Base-by-base conservation (phyloP, 2,329 filamentous ascomycete genomes). In the Sphaerulina vaccinii region DNA sequence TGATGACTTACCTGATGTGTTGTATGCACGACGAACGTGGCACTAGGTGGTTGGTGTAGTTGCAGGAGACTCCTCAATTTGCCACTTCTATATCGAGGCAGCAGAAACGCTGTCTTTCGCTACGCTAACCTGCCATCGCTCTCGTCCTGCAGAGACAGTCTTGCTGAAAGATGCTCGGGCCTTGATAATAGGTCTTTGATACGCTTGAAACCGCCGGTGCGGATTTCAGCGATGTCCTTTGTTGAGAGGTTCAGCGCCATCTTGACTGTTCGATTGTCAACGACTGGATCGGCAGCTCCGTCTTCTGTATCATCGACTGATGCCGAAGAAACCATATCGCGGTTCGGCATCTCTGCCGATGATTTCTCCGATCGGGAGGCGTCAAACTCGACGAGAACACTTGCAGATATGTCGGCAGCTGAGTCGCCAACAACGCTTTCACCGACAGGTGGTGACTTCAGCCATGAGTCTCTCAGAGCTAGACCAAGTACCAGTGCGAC, bases 401-500 rank as follows among this genome's bases (percentile, higher is more conserved):
- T 13, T 33, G 27, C 29, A 23, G 44, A 41, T 40, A 13, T 42
- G 40, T 22, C 45, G 35, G 36, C 29, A 41, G 22, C 35, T 29
- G 36, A 41, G 23, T 53, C 51, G 40, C 27, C 15, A 27, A 37
- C 47, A 21, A 23, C 21, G 13, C 29, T 22, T 23, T 21, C 11
- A 37, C 22, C 43, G 3, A 48, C 21, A 13, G 23, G 23, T 44
- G 29, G 42, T 48, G 50, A 51, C 19, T 49, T 46, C 24, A 51
- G 35, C 72, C 72, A 83, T 0, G 85, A 85, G 55, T 85, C 77
- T 6, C 84, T 74, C 10, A 90, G 70, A 8, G 77, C 73, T 3
- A 87, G 62, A 0, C 88, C 88, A 1, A 90, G 66, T 0, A 82
- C 81, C 15, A 90, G 68, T 0, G 87, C 81, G 1, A 88, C 79